Evolutionary conservation across 2,329 filamentous ascomycete species (phyloP).

Genomic region (Elsinoe ampelina): DNA sequence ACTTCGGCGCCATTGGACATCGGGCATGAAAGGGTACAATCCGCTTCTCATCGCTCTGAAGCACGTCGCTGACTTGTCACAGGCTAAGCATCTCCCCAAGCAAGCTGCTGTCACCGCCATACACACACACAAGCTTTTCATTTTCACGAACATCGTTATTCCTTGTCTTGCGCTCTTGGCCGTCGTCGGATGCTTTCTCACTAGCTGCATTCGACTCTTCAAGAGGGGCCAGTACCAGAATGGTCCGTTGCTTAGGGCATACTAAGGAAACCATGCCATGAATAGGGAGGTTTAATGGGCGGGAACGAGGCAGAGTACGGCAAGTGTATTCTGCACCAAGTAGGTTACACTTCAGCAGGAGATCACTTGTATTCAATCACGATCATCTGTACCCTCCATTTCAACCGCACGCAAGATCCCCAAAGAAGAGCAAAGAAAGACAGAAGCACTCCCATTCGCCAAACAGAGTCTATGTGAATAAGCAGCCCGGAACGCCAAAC

Average conservation of each 20-base stretch:
- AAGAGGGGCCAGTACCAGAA: background rate
- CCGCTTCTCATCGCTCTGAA: background rate
- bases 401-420: background rate
- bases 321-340: background rate
- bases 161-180: background rate
- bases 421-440: background rate
- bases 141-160: background rate
- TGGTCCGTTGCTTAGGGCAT: background rate
- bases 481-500: too few relatives aligned
- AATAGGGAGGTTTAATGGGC: background rate
- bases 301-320: background rate
- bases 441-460: background rate
- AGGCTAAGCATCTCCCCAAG: background rate
- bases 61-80: background rate
- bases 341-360: background rate
- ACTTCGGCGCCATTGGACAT: background rate
- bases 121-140: background rate
- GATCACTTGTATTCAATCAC: background rate
- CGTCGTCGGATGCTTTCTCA: background rate
- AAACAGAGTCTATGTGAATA: background rate
- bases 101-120: background rate
- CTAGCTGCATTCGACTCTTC: background rate
- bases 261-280: background rate
- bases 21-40: background rate
- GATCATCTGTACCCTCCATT: background rate